Evolutionary conservation across 2,329 filamentous ascomycete genomes (phyloP).

Genomic region (Chrysosporium queenslandicum): DNA sequence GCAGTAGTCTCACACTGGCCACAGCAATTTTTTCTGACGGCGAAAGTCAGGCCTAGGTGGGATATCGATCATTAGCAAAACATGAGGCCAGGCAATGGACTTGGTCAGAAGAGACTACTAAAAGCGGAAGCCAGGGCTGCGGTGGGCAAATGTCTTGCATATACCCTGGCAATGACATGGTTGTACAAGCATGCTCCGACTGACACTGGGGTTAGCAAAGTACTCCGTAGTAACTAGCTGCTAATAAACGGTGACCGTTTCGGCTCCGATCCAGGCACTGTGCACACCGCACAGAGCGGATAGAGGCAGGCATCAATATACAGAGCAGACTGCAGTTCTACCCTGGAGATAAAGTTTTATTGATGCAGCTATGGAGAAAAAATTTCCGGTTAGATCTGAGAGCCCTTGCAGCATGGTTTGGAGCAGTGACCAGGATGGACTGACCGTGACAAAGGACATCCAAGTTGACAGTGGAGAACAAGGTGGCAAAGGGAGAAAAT

Average conservation of each 20-base stretch:
- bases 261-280: not conserved
- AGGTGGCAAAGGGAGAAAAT: not conserved
- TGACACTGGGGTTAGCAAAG: constrained; percentile 1
- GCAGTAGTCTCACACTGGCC: too few relatives aligned
- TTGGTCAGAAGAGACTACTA: constrained; percentile 3
- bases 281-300: not conserved
- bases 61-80: not conserved
- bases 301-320: not conserved
- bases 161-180: constrained; percentile 12
- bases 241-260: constrained; percentile 13
- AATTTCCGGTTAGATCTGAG: not conserved
- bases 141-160: constrained; percentile 17
- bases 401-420: not conserved
- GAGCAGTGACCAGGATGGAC: constrained; percentile 8
- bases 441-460: constrained; percentile 8
- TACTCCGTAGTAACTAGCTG: too few relatives aligned
- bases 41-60: not conserved
- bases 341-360: not conserved
- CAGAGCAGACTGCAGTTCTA: not conserved
- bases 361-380: not conserved
- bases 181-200: constrained; percentile 14
- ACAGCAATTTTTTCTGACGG: too few relatives aligned
- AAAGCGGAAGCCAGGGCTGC: constrained; percentile 4
- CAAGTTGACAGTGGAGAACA: not conserved
- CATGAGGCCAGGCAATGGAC: not conserved